Conservation (phyloP, 495 filamentous ascomycete species). For the Opeltia flavorubescens region DNA sequence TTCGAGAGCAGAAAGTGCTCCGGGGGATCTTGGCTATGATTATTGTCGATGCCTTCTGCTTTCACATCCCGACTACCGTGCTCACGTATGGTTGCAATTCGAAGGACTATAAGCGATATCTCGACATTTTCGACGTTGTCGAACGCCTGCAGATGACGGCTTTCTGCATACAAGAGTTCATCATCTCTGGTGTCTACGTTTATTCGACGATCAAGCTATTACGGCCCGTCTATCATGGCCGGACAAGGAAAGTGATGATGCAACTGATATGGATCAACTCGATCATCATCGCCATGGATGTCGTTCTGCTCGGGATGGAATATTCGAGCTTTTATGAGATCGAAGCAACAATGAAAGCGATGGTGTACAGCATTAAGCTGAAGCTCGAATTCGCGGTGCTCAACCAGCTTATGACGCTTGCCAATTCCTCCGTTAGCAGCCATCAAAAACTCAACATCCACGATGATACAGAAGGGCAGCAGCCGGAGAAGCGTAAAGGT, state of each 20-base stretch:
- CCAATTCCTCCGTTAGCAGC: slow-evolving; percentile 16
- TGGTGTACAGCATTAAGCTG: slow-evolving; percentile 50
- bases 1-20: slow-evolving; percentile 30
- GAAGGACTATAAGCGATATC: slow-evolving; percentile 19
- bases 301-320: slow-evolving; percentile 33
- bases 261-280: slow-evolving; percentile 42
- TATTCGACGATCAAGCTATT: slow-evolving; percentile 38
- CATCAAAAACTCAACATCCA: slow-evolving; percentile 14
- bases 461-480: slow-evolving; percentile 10
- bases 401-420: slow-evolving; percentile 29
- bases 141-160: slow-evolving; percentile 43
- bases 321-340: slow-evolving; percentile 38
- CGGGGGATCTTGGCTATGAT: slow-evolving; percentile 30
- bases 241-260: slow-evolving; percentile 34
- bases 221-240: slow-evolving; percentile 28
- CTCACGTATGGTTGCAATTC: slow-evolving; percentile 35
- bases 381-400: slow-evolving; percentile 50
- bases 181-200: slow-evolving; percentile 44
- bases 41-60: slow-evolving; percentile 27
- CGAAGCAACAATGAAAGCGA: slow-evolving; percentile 41
- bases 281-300: slow-evolving; percentile 36
- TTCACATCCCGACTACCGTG: slow-evolving; percentile 36
- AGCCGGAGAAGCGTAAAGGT: slow-evolving; percentile 4
- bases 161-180: slow-evolving; percentile 42
- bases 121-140: slow-evolving; percentile 35